phyloP scores from a whole-genome alignment of 495 filamentous ascomycete genomes.

The Mytilinidion resinicola region DNA sequence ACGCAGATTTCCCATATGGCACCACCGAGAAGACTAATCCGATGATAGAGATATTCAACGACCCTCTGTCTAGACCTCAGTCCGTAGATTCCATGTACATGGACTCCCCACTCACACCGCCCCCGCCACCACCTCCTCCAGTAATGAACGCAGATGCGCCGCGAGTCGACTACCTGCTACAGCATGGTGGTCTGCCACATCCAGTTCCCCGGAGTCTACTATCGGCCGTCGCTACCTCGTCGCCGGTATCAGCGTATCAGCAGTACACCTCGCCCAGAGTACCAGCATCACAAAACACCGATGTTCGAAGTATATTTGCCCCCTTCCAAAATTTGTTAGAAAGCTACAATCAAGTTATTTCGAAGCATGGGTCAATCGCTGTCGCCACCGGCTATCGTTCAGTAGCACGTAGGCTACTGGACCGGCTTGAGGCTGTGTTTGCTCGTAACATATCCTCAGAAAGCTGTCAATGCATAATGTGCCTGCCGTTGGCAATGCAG shows the following conservation, averaged over 20 bases:
- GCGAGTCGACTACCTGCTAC: constrained; percentile 81
- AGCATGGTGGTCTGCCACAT: constrained; percentile 69
- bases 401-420: constrained; percentile 85
- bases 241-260: constrained; percentile 34
- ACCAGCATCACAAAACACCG: constrained; percentile 26
- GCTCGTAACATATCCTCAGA: constrained; percentile 81
- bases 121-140: constrained; percentile 75
- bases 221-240: constrained; percentile 32
- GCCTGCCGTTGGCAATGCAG: constrained; percentile 40
- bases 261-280: constrained; percentile 41
- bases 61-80: constrained; percentile 12
- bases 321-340: constrained; percentile 76
- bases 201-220: constrained; percentile 63
- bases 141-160: constrained; percentile 60
- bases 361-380: constrained; percentile 78
- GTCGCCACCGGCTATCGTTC: constrained; percentile 95
- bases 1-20: constrained; percentile 43
- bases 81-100: constrained; percentile 14
- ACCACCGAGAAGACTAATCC: constrained; percentile 15
- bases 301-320: constrained; percentile 64
- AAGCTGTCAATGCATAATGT: constrained; percentile 73
- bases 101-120: constrained; percentile 33
- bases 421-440: constrained; percentile 89
- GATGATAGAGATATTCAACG: constrained; percentile 31
- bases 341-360: constrained; percentile 74